These are phyloP conservation scores for Talaromyces pinophilus DNA, from an alignment of 2,329 filamentous ascomycete genomes.

Conservation along the genomic window DNA sequence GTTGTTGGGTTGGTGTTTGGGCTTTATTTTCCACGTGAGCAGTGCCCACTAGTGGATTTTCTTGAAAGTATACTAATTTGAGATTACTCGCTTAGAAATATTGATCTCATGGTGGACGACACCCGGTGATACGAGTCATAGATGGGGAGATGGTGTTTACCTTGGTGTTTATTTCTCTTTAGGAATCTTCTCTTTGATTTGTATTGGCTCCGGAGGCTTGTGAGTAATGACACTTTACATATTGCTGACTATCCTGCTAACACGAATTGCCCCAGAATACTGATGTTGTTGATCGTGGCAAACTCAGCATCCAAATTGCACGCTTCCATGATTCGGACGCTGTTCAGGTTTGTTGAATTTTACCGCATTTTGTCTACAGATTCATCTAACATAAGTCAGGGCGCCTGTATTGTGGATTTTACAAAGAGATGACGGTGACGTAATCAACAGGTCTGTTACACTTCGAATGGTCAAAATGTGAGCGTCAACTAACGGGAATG, in stretches of 20 bases:
- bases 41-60: too few species aligned
- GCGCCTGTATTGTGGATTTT: conserved; percentile 3
- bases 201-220: background rate
- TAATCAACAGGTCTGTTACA: background rate
- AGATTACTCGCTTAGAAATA: background rate
- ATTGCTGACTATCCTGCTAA: background rate
- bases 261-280: background rate
- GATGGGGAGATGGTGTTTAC: background rate
- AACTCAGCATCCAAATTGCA: background rate
- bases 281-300: conserved; percentile 1
- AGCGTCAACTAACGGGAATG: background rate
- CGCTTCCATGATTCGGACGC: background rate
- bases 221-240: background rate
- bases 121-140: background rate
- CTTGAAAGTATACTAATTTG: too few species aligned
- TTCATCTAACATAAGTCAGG: background rate
- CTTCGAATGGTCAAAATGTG: background rate
- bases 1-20: conserved; percentile 5
- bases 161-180: conserved; percentile 3
- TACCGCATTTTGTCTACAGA: background rate
- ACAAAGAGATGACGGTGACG: background rate
- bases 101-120: conserved; percentile 8
- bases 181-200: background rate
- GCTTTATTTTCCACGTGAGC: background rate
- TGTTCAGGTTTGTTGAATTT: background rate